Evolutionary conservation across 345 rosid species (phyloP).

Genomic region (Eucalyptus grandis): DNA sequence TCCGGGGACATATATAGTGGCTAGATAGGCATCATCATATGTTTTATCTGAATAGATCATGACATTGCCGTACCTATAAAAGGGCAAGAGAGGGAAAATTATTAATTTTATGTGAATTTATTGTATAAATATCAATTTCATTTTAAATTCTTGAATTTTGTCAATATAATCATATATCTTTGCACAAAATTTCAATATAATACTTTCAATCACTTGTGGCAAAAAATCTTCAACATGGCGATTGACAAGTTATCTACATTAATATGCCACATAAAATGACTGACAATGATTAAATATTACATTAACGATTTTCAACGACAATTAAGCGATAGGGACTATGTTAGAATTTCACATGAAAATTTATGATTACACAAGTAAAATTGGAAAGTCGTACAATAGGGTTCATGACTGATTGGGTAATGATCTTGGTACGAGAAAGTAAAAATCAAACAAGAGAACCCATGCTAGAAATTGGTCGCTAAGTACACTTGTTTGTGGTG

Average conservation of each 20-base stretch:
- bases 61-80: not conserved
- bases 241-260: not conserved
- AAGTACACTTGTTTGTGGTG: not conserved
- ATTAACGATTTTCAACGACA: accelerated
- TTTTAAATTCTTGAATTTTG: accelerated
- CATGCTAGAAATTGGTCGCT: accelerated
- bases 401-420: accelerated
- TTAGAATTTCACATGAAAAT: no score
- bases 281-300: accelerated
- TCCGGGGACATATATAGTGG: not conserved
- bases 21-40: not conserved
- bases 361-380: no score
- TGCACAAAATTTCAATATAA: accelerated
- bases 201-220: accelerated
- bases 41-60: not conserved
- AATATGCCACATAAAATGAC: accelerated
- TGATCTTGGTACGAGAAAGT: not conserved
- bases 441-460: not conserved
- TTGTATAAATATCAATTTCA: no score
- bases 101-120: no score
- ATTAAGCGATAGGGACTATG: accelerated
- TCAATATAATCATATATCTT: no score
- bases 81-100: not conserved
- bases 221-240: not conserved
- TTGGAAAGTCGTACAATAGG: accelerated